These are phyloP conservation scores for Teunomyces lycoperdinae DNA, from an alignment of 805 yeast species.

Conservation along the genomic window DNA sequence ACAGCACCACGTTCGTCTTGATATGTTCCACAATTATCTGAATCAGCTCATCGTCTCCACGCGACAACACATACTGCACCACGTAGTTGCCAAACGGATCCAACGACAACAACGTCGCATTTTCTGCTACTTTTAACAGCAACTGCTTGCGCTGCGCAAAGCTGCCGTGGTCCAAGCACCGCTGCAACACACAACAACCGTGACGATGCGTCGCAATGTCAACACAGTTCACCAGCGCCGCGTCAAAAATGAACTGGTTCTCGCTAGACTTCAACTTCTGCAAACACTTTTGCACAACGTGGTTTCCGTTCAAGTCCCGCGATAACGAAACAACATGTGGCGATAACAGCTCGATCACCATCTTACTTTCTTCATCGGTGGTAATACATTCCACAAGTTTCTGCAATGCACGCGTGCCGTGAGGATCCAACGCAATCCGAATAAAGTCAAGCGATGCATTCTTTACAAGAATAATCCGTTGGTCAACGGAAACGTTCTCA, in stretches of 20 bases:
- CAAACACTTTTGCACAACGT: constrained; percentile 90
- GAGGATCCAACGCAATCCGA: constrained; percentile 84
- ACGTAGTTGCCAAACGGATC: constrained; percentile 98
- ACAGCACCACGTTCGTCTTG: constrained; percentile 34
- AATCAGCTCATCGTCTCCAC: constrained; percentile 39
- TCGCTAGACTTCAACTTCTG: constrained; percentile 66
- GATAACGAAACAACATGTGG: constrained; percentile 77
- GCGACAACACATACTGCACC: constrained; percentile 80
- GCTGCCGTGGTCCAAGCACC: constrained; percentile 90
- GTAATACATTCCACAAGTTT: constrained; percentile 81
- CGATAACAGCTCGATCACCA: constrained; percentile 57
- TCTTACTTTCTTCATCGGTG: constrained; percentile 65
- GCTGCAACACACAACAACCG: constrained; percentile 82
- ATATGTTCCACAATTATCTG: constrained; percentile 34
- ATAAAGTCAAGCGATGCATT: constrained; percentile 73
- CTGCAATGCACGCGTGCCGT: constrained; percentile 95
- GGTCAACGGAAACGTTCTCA: constrained; percentile 68
- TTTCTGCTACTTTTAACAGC: constrained; percentile 62
- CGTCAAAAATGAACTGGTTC: constrained; percentile 85
- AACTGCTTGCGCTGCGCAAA: constrained; percentile 64
- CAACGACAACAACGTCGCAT: constrained; percentile 67
- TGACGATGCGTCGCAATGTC: constrained; percentile 93
- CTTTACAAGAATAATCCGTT: constrained; percentile 65
- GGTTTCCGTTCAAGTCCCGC: constrained; percentile 93
- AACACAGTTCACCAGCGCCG: constrained; percentile 69